A percentile compares a stretch with the other conserved stretches of the same genome.
These are phyloP conservation scores for Pulveroboletus sp. DNA, from an alignment of 768 basidiomycete genomes.

Conservation along the genomic window DNA sequence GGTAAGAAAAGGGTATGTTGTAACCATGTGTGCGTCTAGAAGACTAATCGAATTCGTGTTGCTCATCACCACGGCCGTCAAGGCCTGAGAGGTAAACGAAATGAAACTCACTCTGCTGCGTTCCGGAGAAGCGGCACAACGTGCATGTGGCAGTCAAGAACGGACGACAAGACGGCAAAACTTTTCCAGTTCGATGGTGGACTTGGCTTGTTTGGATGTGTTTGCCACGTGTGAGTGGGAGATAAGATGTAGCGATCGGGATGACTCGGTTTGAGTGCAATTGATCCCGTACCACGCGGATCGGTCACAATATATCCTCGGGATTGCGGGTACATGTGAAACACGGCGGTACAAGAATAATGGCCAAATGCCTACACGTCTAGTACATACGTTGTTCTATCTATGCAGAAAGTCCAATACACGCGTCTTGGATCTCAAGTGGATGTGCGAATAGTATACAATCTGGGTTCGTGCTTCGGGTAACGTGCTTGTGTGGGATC, in stretches of 20 bases:
- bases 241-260: too few relatives aligned
- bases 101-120: constrained; percentile 10
- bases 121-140: not conserved
- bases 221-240: constrained; percentile 1
- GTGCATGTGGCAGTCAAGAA: not conserved
- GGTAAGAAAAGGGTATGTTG: constrained; percentile 26
- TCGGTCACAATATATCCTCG: constrained; percentile 2
- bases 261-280: not conserved
- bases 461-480: constrained; percentile 15
- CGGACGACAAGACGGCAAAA: too few relatives aligned
- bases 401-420: constrained; percentile 12
- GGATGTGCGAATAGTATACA: constrained; percentile 8
- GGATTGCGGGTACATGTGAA: constrained; percentile 8
- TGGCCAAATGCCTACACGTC: constrained; percentile 11
- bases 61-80: constrained; percentile 44
- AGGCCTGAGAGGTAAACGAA: not conserved
- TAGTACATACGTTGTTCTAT: constrained; percentile 10
- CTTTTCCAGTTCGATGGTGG: too few relatives aligned
- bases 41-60: constrained; percentile 89
- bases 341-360: constrained; percentile 20
- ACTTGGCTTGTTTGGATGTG: constrained; percentile 11
- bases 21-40: constrained; percentile 82
- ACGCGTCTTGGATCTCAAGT: constrained; percentile 2
- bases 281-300: not conserved
- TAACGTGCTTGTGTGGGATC: constrained; percentile 4